phyloP scores from a whole-genome alignment of 108 stramenopile genomes.

The Aurantiochytrium sp. region DNA sequence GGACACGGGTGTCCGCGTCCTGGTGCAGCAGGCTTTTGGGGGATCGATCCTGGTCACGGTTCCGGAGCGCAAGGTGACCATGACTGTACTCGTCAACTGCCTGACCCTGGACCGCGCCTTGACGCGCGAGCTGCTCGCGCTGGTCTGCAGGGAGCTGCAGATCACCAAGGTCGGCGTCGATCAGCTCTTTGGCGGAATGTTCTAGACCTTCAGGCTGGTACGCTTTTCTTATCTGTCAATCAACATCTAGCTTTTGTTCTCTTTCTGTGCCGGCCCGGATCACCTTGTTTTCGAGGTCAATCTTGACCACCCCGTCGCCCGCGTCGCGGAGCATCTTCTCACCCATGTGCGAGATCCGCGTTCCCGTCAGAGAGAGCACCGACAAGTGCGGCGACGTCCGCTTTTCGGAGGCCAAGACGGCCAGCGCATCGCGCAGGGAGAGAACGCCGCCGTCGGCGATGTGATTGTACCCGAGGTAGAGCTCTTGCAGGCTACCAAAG shows the following conservation, averaged over 20 bases:
- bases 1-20: background rate
- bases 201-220: background rate
- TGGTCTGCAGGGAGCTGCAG: background rate
- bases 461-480: background rate
- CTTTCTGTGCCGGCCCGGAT: too few relatives aligned
- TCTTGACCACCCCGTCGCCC: background rate
- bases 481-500: background rate
- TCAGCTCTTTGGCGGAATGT: slow-evolving; percentile 19
- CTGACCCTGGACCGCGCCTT: background rate
- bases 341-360: background rate
- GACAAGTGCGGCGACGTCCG: too few relatives aligned
- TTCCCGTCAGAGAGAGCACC: background rate
- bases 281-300: too few relatives aligned
- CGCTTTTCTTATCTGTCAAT: too few relatives aligned
- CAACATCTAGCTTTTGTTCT: too few relatives aligned
- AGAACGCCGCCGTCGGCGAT: background rate
- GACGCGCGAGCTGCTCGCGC: background rate
- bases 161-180: background rate
- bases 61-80: background rate
- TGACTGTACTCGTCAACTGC: background rate
- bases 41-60: background rate
- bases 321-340: background rate
- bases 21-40: background rate
- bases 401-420: too few relatives aligned
- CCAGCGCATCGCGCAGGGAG: background rate